Percentiles rank a stretch among this genome's conserved stretches.
These are phyloP conservation scores for Toxoplasma gondii DNA, from an alignment of 169 alveolate genomes.

Conservation along the genomic window DNA sequence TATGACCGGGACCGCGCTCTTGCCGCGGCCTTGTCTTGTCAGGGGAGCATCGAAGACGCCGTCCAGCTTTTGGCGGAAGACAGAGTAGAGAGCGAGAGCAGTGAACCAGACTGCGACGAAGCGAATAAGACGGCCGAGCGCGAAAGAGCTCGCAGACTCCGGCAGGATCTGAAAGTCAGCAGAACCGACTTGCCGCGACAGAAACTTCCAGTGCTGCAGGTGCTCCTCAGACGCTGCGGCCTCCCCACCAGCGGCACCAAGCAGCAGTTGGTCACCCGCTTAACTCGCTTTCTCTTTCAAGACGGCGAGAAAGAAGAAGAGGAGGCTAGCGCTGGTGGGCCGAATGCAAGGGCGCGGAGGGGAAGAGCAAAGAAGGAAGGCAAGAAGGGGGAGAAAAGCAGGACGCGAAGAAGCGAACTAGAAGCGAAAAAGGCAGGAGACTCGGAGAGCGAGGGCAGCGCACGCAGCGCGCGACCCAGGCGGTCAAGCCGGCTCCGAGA, in stretches of 20 bases:
- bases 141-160: conserved; percentile 1
- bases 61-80: not conserved
- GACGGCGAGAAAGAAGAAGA: not conserved
- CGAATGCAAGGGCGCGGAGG: not conserved
- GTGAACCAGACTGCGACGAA: not conserved
- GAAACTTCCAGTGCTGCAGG: conserved; percentile 58
- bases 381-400: not conserved
- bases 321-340: not conserved
- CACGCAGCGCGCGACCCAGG: not conserved
- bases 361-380: not conserved
- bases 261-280: conserved; percentile 36
- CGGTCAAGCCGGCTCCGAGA: not conserved
- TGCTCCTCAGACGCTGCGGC: conserved; percentile 30
- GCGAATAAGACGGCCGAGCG: conserved; percentile 52
- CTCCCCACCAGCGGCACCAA: conserved; percentile 33
- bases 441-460: not conserved
- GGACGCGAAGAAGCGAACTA: not conserved
- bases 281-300: not conserved
- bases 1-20: conserved; percentile 17
- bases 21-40: not conserved
- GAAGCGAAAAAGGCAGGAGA: not conserved
- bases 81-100: not conserved
- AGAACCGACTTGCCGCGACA: conserved; percentile 25
- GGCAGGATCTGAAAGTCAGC: conserved; percentile 17
- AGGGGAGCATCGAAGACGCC: conserved; percentile 13